Evolutionary conservation across 495 filamentous ascomycete genomes (phyloP).

Genomic region (Xylaria venustula): DNA sequence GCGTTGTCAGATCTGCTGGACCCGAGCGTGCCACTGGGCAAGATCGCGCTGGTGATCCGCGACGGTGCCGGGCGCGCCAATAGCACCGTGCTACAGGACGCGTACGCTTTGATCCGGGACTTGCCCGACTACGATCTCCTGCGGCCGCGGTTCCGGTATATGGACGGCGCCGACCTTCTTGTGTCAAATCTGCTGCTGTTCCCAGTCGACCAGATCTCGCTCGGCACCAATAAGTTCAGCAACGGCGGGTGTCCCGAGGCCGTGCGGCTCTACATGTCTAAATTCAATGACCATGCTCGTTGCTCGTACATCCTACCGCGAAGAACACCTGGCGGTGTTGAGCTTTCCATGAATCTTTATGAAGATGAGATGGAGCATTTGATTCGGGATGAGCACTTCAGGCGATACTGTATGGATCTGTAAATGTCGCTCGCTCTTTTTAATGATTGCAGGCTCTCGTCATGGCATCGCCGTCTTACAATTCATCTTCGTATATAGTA

Average conservation of each 20-base stretch:
- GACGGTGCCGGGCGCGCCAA: neutral
- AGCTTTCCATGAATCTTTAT: conserved; percentile 15
- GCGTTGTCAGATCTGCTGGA: neutral
- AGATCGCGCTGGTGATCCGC: conserved; percentile 10
- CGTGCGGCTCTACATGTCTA: conserved; percentile 3
- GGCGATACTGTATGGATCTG: neutral
- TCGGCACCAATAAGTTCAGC: conserved; percentile 16
- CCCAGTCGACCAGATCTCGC: conserved; percentile 15
- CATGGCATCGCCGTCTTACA: too few relatives aligned
- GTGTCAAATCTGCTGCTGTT: conserved; percentile 15
- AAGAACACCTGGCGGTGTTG: conserved; percentile 9
- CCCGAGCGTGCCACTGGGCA: neutral
- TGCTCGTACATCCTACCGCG: conserved; percentile 12
- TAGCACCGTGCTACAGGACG: neutral
- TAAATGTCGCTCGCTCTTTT: too few relatives aligned
- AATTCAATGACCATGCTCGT: conserved; percentile 1
- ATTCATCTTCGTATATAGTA: too few relatives aligned
- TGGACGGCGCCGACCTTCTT: conserved; percentile 9
- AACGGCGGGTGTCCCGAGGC: conserved; percentile 12
- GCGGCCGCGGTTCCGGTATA: neutral
- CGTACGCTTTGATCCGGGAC: conserved; percentile 6
- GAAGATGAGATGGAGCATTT: conserved; percentile 15
- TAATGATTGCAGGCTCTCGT: too few relatives aligned
- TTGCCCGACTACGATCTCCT: conserved; percentile 1
- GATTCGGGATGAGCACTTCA: conserved; percentile 19